A percentile compares a stretch with the other conserved stretches of the same genome.
These are phyloP conservation scores for Xylaria nigripes DNA, from an alignment of 495 filamentous ascomycete species.

Conservation along the genomic window DNA sequence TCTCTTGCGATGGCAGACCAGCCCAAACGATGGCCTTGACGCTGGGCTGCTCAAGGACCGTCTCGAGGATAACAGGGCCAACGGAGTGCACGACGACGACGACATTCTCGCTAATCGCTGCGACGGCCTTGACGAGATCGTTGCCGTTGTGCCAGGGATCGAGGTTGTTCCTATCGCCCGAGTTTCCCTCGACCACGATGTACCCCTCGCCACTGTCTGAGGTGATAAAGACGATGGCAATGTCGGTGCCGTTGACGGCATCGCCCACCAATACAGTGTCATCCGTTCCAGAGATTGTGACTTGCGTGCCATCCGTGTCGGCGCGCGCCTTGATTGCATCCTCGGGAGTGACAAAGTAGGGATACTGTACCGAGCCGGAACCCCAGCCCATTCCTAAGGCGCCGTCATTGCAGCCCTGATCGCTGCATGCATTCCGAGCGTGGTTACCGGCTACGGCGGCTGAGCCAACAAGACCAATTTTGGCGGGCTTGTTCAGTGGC, in stretches of 20 bases:
- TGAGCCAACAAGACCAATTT: slow-evolving; percentile 63
- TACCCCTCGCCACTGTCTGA: slow-evolving; percentile 60
- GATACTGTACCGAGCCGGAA: slow-evolving; percentile 48
- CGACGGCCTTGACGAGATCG: slow-evolving; percentile 59
- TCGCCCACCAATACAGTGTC: slow-evolving; percentile 37
- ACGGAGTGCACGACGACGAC: slow-evolving; percentile 94
- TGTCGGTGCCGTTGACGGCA: slow-evolving; percentile 47
- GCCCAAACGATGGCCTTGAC: slow-evolving; percentile 82
- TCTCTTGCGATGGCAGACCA: slow-evolving; percentile 86
- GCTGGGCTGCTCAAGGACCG: slow-evolving; percentile 65
- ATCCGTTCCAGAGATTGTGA: slow-evolving; percentile 47
- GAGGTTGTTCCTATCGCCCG: slow-evolving; percentile 56
- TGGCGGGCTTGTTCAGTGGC: slow-evolving; percentile 50
- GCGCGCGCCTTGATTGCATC: slow-evolving; percentile 46
- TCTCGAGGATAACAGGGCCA: slow-evolving; percentile 77
- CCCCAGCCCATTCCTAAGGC: slow-evolving; percentile 57
- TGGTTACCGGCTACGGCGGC: slow-evolving; percentile 60
- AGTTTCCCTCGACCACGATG: slow-evolving; percentile 52
- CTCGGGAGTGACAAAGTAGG: slow-evolving; percentile 50
- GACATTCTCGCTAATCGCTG: slow-evolving; percentile 51
- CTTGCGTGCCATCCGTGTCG: slow-evolving; percentile 36
- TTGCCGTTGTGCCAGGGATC: slow-evolving; percentile 72
- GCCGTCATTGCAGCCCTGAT: slow-evolving; percentile 54
- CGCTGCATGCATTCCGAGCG: slow-evolving; percentile 44
- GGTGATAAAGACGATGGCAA: slow-evolving; percentile 59